Base-by-base conservation (phyloP, 805 yeast species). In the Geotrichum ghanense region DNA sequence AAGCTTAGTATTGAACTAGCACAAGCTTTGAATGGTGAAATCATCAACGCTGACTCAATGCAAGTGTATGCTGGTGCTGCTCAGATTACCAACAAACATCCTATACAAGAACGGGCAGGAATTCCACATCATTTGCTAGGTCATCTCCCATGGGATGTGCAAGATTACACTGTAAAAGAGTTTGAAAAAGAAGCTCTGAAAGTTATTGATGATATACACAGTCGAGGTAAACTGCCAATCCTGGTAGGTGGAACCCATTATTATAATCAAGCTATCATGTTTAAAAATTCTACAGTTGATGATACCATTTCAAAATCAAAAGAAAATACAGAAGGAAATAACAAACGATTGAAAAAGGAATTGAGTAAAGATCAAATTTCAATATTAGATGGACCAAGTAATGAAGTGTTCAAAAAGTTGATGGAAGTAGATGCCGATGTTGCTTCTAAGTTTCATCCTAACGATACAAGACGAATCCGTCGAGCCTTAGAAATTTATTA, bases 201-300 rank as follows among this genome's bases (percentile, higher is more conserved):
- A 6, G 19, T 44, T 16, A 83, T 89, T 5, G 72, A 74, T 0
- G 83, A 79, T 25, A 80, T 90, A 9, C 81, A 80, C 50, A 47
- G 60, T 0, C 60, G 83, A 19, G 84, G 84, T 0, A 88, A 87
- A 56, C 54, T 83, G 1, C 97, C 98, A 0, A 83, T 92, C 2
- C 61, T 92, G 0, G 92, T 92, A 1, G 98, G 98, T 3, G 98
- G 98, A 0, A 92, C 98, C 0, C 97, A 89, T 59, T 92, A 92
- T 62, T 92, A 92, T 60, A 67, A 87, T 31, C 96, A 85, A 62
- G 78, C 84, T 6, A 60, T 90, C 5, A 59, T 86, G 6, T 85
- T 89, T 59, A 70, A 74, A 35, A 85, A 87, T 56, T 78, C 77
- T 48, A 79, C 84, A 0, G 72, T 83, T 4, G 73, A 71, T 3